phyloP scores from a whole-genome alignment of 2,329 filamentous ascomycete genomes.

The Alternaria triticimaculans region DNA sequence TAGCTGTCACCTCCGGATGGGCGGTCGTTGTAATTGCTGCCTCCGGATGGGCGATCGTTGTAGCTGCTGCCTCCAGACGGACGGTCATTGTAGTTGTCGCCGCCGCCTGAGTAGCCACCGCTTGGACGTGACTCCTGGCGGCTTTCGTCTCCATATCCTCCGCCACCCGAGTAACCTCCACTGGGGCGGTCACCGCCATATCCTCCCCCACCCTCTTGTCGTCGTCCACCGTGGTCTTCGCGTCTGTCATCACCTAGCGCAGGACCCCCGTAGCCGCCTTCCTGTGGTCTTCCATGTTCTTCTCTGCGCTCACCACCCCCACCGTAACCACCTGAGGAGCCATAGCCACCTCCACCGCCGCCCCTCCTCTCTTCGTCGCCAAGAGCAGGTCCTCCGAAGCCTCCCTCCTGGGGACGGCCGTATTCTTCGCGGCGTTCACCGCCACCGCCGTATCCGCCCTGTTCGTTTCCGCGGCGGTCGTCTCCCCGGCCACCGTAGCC shows the following conservation, averaged over 20 bases:
- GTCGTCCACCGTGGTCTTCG: slow-evolving; percentile 13
- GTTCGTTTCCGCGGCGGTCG: slow-evolving; percentile 20
- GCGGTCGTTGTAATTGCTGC: slow-evolving; percentile 14
- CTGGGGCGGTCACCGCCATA: background rate
- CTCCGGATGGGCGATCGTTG: slow-evolving; percentile 27
- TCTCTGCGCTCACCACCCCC: slow-evolving; percentile 15
- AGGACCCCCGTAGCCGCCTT: slow-evolving; percentile 5
- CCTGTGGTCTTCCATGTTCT: slow-evolving; percentile 15
- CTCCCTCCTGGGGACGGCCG: slow-evolving; percentile 21
- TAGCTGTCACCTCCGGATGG: slow-evolving; percentile 5
- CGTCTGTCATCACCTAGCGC: slow-evolving; percentile 12
- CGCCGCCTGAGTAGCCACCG: background rate
- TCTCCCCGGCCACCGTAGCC: slow-evolving; percentile 20
- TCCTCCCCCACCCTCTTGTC: slow-evolving; percentile 11
- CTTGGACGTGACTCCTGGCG: slow-evolving; percentile 3
- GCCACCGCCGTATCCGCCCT: slow-evolving; percentile 23
- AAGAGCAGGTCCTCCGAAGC: slow-evolving; percentile 15
- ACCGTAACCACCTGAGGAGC: slow-evolving; percentile 8
- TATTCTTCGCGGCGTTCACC: slow-evolving; percentile 25
- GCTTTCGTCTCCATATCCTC: slow-evolving; percentile 12
- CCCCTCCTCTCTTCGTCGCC: slow-evolving; percentile 15
- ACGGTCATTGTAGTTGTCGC: slow-evolving; percentile 21
- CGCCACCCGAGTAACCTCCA: slow-evolving; percentile 2
- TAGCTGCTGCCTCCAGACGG: slow-evolving; percentile 21
- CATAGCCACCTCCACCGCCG: slow-evolving; percentile 10